phyloP scores from a whole-genome alignment of 2,329 filamentous ascomycete genomes.

The Epicoccum sorghinum region DNA sequence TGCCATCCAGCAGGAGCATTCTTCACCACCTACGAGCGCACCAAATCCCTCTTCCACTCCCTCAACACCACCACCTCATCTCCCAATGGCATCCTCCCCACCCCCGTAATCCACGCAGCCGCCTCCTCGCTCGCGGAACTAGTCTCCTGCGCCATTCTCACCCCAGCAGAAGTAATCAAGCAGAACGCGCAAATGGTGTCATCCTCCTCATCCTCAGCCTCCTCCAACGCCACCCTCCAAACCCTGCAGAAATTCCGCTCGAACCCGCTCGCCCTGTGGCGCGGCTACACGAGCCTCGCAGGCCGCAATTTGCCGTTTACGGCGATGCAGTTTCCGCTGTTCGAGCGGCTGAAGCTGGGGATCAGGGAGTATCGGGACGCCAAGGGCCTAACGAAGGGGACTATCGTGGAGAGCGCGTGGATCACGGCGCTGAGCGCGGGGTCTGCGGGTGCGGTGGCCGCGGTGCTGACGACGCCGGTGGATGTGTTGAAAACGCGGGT shows the following conservation, averaged over 20 bases:
- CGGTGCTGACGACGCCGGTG: constrained; percentile 83
- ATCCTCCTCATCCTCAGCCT: constrained; percentile 34
- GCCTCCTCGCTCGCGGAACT: constrained; percentile 81
- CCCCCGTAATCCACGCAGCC: constrained; percentile 72
- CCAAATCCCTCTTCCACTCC: constrained; percentile 67
- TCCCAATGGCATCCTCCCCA: constrained; percentile 59
- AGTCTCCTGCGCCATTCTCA: constrained; percentile 84
- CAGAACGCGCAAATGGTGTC: constrained; percentile 90
- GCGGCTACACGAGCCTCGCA: constrained; percentile 80
- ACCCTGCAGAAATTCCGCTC: constrained; percentile 64
- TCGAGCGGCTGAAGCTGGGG: constrained; percentile 69
- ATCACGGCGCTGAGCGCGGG: constrained; percentile 78
- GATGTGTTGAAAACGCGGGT: constrained; percentile 90
- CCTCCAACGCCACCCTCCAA: constrained; percentile 59
- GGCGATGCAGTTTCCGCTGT: constrained; percentile 85
- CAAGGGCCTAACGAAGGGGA: constrained; percentile 45
- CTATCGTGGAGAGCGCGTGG: constrained; percentile 68
- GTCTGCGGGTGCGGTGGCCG: constrained; percentile 73
- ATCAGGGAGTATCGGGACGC: constrained; percentile 57
- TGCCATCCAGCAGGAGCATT: constrained; percentile 72
- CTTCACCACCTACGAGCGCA: constrained; percentile 86
- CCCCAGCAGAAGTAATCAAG: constrained; percentile 89
- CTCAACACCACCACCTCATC: constrained; percentile 49
- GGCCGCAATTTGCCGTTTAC: constrained; percentile 87
- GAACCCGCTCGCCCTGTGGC: constrained; percentile 62